A percentile compares a stretch with the other conserved stretches of the same genome.
phyloP scores from a whole-genome alignment of 2,329 filamentous ascomycete genomes.

The Penicillium crustosum region DNA sequence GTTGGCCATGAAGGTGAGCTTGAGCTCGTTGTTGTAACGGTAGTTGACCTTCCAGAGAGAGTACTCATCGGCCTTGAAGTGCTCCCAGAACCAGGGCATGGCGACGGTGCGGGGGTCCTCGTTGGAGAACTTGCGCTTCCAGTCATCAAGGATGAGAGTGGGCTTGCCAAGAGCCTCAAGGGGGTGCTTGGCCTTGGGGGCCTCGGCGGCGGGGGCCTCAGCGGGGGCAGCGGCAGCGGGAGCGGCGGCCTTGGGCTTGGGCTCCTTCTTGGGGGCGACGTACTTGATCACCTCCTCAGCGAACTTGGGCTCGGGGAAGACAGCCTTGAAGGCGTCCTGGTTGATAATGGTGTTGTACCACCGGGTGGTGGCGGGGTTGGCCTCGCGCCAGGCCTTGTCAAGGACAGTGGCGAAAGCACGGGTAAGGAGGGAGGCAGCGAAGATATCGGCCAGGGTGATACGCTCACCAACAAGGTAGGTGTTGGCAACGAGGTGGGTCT shows the following conservation, averaged over 20 bases:
- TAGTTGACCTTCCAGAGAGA: slow-evolving; percentile 92
- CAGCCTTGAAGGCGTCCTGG: slow-evolving; percentile 84
- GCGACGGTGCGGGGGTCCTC: slow-evolving; percentile 77
- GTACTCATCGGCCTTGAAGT: slow-evolving; percentile 91
- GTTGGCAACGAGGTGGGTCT: slow-evolving; percentile 86
- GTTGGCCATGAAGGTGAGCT: slow-evolving; percentile 96
- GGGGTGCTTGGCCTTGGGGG: slow-evolving; percentile 95
- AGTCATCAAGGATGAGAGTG: slow-evolving; percentile 85
- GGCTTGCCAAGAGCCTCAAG: slow-evolving; percentile 79
- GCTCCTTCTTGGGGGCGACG: slow-evolving; percentile 70
- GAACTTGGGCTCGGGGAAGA: slow-evolving; percentile 72
- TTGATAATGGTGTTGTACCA: slow-evolving; percentile 95
- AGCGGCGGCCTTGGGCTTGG: slow-evolving; percentile 60
- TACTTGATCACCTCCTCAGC: slow-evolving; percentile 78
- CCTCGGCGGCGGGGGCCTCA: slow-evolving; percentile 56
- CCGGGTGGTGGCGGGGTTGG: slow-evolving; percentile 82
- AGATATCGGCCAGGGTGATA: slow-evolving; percentile 93
- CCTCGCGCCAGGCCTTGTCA: slow-evolving; percentile 80
- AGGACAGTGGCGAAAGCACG: slow-evolving; percentile 94
- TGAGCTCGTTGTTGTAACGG: slow-evolving; percentile 99
- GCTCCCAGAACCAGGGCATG: slow-evolving; percentile 98
- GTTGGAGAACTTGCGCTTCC: slow-evolving; percentile 99
- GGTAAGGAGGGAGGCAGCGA: slow-evolving; percentile 72
- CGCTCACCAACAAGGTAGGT: slow-evolving; percentile 98
- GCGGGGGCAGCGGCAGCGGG: slow-evolving; percentile 53